Percentiles rank a stretch among this genome's conserved stretches.
Evolutionary conservation across 345 rosid species (phyloP).

Genomic region (Eutrema heterophyllum): DNA sequence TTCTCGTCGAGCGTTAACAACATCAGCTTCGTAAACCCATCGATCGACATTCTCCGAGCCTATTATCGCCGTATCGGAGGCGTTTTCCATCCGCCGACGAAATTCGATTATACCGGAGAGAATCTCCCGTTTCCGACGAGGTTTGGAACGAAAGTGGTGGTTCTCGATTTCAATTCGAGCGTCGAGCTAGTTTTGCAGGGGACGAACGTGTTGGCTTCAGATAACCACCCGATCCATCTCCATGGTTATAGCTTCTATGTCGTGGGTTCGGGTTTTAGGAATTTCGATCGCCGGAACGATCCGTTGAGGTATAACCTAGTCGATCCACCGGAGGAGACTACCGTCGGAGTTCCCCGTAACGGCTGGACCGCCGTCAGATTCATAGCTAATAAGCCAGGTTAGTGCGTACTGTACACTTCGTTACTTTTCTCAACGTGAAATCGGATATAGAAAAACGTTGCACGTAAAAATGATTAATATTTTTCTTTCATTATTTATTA

Average conservation of each 20-base stretch:
- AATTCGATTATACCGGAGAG: conserved; percentile 51
- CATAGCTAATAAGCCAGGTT: conserved; percentile 79
- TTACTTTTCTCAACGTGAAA: neutral
- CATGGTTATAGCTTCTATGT: conserved; percentile 79
- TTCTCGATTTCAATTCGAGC: conserved; percentile 56
- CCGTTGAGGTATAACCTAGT: conserved; percentile 60
- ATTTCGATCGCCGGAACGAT: conserved; percentile 60
- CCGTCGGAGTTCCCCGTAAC: conserved; percentile 72
- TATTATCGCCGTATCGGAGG: conserved; percentile 65
- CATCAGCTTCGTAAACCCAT: conserved; percentile 62
- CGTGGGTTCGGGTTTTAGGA: conserved; percentile 70
- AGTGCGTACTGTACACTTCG: neutral
- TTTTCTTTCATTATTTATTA: no score
- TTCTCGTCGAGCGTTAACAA: conserved; percentile 82
- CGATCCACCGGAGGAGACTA: conserved; percentile 75
- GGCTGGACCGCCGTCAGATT: conserved; percentile 92
- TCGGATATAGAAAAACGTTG: neutral
- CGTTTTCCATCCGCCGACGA: conserved; percentile 64
- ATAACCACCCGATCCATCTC: conserved; percentile 82
- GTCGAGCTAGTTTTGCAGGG: conserved; percentile 79
- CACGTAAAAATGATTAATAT: neutral
- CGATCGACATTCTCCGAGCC: conserved; percentile 63
- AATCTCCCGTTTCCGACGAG: conserved; percentile 80
- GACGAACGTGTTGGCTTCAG: conserved; percentile 65
- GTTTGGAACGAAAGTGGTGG: conserved; percentile 65